phyloP scores from a whole-genome alignment of 176 grass and related monocot genomes.

The Guadua angustifolia region DNA sequence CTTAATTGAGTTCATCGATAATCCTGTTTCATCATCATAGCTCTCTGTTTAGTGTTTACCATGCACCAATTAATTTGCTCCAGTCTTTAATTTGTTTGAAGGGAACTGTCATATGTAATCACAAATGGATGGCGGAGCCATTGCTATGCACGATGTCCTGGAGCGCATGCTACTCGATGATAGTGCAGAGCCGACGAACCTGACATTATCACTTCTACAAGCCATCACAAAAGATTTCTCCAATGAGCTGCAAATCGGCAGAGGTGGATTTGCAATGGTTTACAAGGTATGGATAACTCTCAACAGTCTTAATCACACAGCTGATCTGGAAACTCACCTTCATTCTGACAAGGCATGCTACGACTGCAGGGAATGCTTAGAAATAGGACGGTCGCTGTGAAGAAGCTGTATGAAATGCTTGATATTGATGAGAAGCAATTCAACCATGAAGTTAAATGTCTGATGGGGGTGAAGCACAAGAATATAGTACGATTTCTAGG shows the following conservation, averaged over 20 bases:
- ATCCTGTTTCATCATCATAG: no score
- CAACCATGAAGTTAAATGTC: no score
- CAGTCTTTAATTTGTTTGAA: no score
- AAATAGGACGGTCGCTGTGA: neutral
- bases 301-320: no score
- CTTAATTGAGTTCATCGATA: no score
- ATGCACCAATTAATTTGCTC: no score
- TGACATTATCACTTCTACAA: constrained; percentile 5
- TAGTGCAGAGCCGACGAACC: neutral
- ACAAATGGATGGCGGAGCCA: neutral
- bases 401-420: neutral
- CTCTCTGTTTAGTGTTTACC: no score
- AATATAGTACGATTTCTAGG: no score
- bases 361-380: neutral
- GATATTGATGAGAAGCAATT: neutral
- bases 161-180: constrained; percentile 1
- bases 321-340: no score
- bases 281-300: neutral
- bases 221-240: neutral
- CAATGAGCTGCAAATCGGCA: neutral
- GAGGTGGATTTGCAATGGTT: neutral
- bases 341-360: no score
- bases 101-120: neutral
- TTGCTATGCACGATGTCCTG: neutral
- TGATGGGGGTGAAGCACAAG: no score